These are phyloP conservation scores for Myrica gale DNA, from an alignment of 306 rosid species.

Conservation along the genomic window DNA sequence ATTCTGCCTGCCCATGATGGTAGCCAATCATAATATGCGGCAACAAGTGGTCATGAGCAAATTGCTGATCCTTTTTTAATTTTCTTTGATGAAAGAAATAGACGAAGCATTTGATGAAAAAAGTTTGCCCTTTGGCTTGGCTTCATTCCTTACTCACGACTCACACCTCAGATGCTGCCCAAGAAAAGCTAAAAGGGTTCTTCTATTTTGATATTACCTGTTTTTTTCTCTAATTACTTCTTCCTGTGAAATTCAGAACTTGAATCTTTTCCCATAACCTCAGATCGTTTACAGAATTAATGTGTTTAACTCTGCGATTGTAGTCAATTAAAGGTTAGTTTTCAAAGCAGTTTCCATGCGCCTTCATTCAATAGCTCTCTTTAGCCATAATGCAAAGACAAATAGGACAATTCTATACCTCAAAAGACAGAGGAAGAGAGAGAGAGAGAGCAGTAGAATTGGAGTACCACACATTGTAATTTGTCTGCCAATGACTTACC, in stretches of 20 bases:
- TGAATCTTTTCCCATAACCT: too few relatives aligned
- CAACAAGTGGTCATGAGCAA: slow-evolving; percentile 6
- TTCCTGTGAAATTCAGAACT: too few relatives aligned
- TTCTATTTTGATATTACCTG: too few relatives aligned
- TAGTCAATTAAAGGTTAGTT: not conserved
- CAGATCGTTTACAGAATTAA: too few relatives aligned
- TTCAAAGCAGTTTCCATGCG: not conserved
- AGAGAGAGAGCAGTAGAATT: not conserved
- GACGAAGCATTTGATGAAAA: not conserved
- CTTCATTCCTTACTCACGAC: not conserved
- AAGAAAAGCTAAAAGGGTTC: not conserved
- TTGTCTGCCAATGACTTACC: not conserved
- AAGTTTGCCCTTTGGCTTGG: not conserved
- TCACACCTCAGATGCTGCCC: not conserved
- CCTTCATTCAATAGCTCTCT: not conserved
- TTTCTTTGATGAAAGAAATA: too few relatives aligned
- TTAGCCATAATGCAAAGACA: not conserved
- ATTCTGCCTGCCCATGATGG: slow-evolving; percentile 27
- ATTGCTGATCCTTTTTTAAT: not conserved
- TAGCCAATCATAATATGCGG: slow-evolving; percentile 34
- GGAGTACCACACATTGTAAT: not conserved
- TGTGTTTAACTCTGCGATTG: not conserved
- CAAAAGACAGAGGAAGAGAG: too few relatives aligned
- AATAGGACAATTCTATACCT: too few relatives aligned
- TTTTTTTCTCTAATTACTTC: too few relatives aligned